A percentile compares a stretch with the other conserved stretches of the same genome.
Conservation (phyloP, 306 rosid genomes). For the Pueraria montana region DNA sequence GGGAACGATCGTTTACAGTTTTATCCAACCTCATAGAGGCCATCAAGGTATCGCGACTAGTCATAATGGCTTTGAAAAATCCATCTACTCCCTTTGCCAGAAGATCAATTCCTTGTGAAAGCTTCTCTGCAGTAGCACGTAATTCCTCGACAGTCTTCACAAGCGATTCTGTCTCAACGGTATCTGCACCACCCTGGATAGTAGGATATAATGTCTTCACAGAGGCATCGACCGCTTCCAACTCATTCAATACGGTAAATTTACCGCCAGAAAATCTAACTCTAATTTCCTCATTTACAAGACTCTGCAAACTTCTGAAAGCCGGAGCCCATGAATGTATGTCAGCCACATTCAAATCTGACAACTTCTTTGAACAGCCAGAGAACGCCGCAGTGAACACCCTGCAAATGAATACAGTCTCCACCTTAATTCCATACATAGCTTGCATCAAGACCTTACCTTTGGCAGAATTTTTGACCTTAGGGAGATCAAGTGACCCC, state of each 20-base stretch:
- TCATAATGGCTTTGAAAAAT: constrained; percentile 68
- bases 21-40: constrained; percentile 63
- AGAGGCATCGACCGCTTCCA: constrained; percentile 67
- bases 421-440: constrained; percentile 85
- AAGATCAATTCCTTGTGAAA: constrained; percentile 77
- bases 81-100: constrained; percentile 77
- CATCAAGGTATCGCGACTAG: constrained; percentile 79
- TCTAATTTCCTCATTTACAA: constrained; percentile 74
- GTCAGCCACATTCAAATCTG: constrained; percentile 57
- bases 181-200: constrained; percentile 59
- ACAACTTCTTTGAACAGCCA: constrained; percentile 63
- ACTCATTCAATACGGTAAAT: constrained; percentile 61
- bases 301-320: constrained; percentile 64
- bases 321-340: constrained; percentile 75
- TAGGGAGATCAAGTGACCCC: constrained; percentile 76
- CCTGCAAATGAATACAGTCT: constrained; percentile 73
- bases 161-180: constrained; percentile 44
- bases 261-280: constrained; percentile 55
- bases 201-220: constrained; percentile 69
- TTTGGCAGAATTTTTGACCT: constrained; percentile 84
- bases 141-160: constrained; percentile 58
- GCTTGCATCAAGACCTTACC: constrained; percentile 89
- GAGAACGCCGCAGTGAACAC: constrained; percentile 75
- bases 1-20: constrained; percentile 45
- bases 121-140: constrained; percentile 53